These are phyloP conservation scores for Begonia fuchsioides DNA, from an alignment of 306 rosid genomes.

Conservation along the genomic window DNA sequence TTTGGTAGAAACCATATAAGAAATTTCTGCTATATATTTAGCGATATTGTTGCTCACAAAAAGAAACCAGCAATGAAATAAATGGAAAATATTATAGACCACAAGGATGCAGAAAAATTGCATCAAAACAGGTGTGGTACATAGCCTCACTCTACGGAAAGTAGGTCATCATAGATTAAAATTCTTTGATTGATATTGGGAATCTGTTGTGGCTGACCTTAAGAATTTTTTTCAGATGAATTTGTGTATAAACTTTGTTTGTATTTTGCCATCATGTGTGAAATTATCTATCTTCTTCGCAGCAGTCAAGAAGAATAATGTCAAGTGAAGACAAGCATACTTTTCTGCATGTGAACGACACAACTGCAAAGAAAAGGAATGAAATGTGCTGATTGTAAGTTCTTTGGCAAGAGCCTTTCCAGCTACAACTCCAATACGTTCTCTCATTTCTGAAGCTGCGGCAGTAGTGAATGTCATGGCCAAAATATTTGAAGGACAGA, in stretches of 20 bases:
- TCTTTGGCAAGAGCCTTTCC: constrained; percentile 70
- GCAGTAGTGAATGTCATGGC: constrained; percentile 98
- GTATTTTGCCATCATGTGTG: not conserved
- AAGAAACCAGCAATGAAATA: no score
- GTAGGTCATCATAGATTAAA: no score
- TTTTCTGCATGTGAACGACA: constrained; percentile 85
- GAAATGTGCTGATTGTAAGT: constrained; percentile 89
- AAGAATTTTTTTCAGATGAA: no score
- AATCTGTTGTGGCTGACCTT: no score
- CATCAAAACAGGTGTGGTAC: no score
- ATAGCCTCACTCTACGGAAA: no score
- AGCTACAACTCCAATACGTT: constrained; percentile 67
- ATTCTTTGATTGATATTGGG: no score
- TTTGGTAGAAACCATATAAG: not conserved
- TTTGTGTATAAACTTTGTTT: not conserved
- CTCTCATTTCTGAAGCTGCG: constrained; percentile 96
- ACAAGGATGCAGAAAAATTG: no score
- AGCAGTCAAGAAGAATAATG: not conserved
- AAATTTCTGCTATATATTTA: not conserved
- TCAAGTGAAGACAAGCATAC: constrained; percentile 25
- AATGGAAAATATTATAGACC: no score
- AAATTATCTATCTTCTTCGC: not conserved
- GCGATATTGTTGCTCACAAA: no score
- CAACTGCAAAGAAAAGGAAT: constrained; percentile 90
- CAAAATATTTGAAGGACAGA: constrained; percentile 53